Percentiles rank a stretch among this genome's conserved stretches.
Evolutionary conservation across 2,329 filamentous ascomycete species (phyloP).

Genomic region (Sarocladium kiliense): DNA sequence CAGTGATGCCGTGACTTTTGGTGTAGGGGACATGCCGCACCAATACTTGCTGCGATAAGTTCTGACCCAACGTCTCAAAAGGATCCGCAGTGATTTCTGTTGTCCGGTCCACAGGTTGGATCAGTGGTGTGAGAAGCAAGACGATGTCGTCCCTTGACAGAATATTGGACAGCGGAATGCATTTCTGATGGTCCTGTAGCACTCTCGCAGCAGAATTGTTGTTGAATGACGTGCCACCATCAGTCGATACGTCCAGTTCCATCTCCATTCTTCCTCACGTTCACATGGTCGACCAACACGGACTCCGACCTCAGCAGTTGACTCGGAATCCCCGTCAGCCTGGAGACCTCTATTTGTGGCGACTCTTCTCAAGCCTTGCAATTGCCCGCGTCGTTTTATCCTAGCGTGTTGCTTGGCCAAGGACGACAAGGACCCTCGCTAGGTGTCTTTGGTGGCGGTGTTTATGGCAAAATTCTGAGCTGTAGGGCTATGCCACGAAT

Average conservation of each 20-base stretch:
- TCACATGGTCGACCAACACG: constrained; percentile 1
- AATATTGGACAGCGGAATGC: constrained; percentile 40
- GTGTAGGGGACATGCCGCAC: constrained; percentile 71
- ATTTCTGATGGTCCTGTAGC: constrained; percentile 37
- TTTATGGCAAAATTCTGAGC: too few species aligned
- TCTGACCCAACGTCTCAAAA: constrained; percentile 65
- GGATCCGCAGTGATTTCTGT: constrained; percentile 51
- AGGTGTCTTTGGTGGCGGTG: too few species aligned
- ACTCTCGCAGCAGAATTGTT: constrained; percentile 15
- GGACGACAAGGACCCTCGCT: too few species aligned
- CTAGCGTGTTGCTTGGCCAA: too few species aligned
- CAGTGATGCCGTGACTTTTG: constrained; percentile 56
- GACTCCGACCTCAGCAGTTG: too few species aligned
- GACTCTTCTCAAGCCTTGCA: too few species aligned
- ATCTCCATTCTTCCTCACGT: neutral
- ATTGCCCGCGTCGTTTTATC: too few species aligned
- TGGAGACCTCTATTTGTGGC: too few species aligned
- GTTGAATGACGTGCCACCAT: neutral
- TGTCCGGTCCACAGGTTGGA: constrained; percentile 38
- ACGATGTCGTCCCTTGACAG: constrained; percentile 48
- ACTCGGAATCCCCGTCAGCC: too few species aligned
- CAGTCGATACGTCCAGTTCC: neutral
- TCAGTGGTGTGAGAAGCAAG: constrained; percentile 56
- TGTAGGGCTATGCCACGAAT: too few species aligned
- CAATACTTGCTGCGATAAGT: constrained; percentile 54